phyloP scores from a whole-genome alignment of 495 filamentous ascomycete genomes.

The Sordaria brevicollis region DNA sequence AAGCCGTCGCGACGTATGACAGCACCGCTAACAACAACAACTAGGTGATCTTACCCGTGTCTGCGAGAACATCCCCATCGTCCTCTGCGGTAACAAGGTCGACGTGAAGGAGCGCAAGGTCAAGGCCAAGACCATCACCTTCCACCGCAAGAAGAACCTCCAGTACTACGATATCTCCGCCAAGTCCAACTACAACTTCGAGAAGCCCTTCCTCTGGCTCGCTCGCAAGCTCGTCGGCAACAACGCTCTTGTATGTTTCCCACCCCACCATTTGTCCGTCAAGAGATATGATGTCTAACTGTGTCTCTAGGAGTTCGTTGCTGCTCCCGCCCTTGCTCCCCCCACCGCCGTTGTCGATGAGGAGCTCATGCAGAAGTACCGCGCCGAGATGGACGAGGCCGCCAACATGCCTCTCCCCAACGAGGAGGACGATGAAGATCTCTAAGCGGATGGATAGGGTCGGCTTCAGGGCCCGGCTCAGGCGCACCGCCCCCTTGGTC shows the following conservation, averaged over 20 bases:
- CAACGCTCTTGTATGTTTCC: constrained; percentile 61
- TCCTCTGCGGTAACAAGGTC: constrained; percentile 98
- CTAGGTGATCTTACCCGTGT: constrained; percentile 98
- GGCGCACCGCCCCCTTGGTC: constrained; percentile 1
- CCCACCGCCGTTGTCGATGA: constrained; percentile 83
- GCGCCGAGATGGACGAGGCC: constrained; percentile 80
- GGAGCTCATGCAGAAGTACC: constrained; percentile 68
- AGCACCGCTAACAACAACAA: constrained; percentile 10
- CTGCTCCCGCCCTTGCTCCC: constrained; percentile 85
- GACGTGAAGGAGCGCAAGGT: constrained; percentile 99
- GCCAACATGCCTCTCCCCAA: constrained; percentile 80
- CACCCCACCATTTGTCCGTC: neutral
- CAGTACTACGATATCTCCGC: constrained; percentile 99
- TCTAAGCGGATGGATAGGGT: constrained; percentile 28
- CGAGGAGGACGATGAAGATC: constrained; percentile 73
- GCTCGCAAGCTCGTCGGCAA: constrained; percentile 98
- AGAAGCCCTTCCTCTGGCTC: constrained; percentile 99
- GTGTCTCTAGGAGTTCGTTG: constrained; percentile 78
- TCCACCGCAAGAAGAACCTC: constrained; percentile 99
- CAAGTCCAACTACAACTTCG: constrained; percentile 99
- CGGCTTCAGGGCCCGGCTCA: neutral
- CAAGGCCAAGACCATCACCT: constrained; percentile 99
- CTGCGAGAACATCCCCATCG: constrained; percentile 99
- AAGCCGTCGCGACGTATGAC: neutral
- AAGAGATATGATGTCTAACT: neutral